These are phyloP conservation scores for Chaetomiaceae sp. DNA, from an alignment of 2,329 filamentous ascomycete genomes.

Conservation along the genomic window DNA sequence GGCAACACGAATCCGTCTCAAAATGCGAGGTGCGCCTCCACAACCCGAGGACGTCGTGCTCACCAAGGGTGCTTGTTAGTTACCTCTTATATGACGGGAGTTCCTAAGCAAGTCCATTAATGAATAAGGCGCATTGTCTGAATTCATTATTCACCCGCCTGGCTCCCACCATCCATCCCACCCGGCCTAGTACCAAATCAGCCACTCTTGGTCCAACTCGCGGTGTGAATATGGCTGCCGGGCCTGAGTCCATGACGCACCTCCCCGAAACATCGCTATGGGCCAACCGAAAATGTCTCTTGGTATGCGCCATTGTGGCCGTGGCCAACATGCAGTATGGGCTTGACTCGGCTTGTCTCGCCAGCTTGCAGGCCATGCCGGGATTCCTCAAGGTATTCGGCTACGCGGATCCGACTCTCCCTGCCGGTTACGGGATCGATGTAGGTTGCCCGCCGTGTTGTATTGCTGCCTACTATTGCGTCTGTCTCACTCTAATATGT, in stretches of 20 bases:
- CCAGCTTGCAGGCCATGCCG: constrained; percentile 44
- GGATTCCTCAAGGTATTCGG: constrained; percentile 47
- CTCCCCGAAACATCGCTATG: constrained; percentile 32
- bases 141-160: too few relatives aligned
- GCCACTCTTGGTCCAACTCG: too few relatives aligned
- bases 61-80: too few relatives aligned
- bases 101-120: background rate
- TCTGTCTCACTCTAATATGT: background rate
- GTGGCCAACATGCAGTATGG: constrained; percentile 48
- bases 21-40: too few relatives aligned
- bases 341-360: constrained; percentile 41
- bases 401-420: constrained; percentile 34
- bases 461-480: constrained; percentile 7
- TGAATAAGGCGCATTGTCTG: background rate
- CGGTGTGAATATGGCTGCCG: background rate
- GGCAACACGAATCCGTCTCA: too few relatives aligned
- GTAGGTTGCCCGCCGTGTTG: too few relatives aligned
- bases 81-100: background rate
- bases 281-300: constrained; percentile 39
- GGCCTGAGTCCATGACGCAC: background rate
- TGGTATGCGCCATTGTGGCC: constrained; percentile 40
- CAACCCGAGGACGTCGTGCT: too few relatives aligned
- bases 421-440: constrained; percentile 36
- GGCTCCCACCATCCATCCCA: background rate
- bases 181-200: background rate